phyloP scores from a whole-genome alignment of 768 basidiomycete genomes.

The Brasilioporus rufonigricans region DNA sequence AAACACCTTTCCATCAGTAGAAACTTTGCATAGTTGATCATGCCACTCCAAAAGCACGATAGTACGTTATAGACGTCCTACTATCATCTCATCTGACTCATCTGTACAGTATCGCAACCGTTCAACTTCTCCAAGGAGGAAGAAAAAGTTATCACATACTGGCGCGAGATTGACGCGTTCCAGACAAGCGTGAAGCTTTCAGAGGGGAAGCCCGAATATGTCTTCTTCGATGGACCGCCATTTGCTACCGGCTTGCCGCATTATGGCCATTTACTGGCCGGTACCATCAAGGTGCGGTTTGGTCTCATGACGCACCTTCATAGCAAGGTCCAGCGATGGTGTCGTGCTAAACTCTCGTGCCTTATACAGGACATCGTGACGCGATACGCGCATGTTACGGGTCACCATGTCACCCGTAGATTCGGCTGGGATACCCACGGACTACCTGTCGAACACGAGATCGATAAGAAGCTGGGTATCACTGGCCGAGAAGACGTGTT shows the following conservation, averaged over 20 bases:
- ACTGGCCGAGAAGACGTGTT: conserved; percentile 92
- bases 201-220: conserved; percentile 84
- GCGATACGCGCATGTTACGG: conserved; percentile 90
- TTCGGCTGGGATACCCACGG: conserved; percentile 99
- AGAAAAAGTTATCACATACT: conserved; percentile 85
- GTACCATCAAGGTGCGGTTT: conserved; percentile 82
- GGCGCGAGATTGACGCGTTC: conserved; percentile 98
- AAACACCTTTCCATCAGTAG: not conserved
- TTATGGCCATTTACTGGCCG: conserved; percentile 91
- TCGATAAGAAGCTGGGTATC: conserved; percentile 94
- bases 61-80: conserved; percentile 43
- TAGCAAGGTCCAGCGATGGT: not conserved
- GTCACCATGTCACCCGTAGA: conserved; percentile 87
- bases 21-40: conserved; percentile 23
- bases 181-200: conserved; percentile 90
- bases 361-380: conserved; percentile 90
- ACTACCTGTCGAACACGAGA: conserved; percentile 97
- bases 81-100: conserved; percentile 5
- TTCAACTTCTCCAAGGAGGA: conserved; percentile 90
- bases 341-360: not conserved
- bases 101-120: conserved; percentile 56
- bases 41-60: conserved; percentile 72
- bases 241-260: conserved; percentile 97
- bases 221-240: conserved; percentile 97
- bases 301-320: conserved; percentile 2